phyloP scores from a whole-genome alignment of 2,329 filamentous ascomycete species.

The Sporothrix phasma region DNA sequence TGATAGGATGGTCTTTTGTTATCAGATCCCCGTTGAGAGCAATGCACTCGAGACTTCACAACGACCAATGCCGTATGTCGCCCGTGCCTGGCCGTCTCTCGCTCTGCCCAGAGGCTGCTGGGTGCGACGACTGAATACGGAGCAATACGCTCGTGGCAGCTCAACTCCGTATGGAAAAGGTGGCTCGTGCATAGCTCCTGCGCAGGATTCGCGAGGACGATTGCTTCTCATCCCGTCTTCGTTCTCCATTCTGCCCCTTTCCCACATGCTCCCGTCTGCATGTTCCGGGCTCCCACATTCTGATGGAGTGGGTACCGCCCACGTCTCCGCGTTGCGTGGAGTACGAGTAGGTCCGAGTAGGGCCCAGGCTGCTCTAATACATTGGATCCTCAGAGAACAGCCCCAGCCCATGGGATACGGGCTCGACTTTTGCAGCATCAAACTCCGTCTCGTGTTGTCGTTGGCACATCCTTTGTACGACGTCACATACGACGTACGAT shows the following conservation, averaged over 20 bases:
- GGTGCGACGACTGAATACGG: no score
- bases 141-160: background rate
- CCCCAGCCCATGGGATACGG: background rate
- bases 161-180: background rate
- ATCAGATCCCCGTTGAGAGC: no score
- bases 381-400: background rate
- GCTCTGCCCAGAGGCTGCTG: no score
- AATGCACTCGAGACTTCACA: no score
- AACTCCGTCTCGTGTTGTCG: background rate
- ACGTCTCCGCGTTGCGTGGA: background rate
- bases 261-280: background rate
- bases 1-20: background rate
- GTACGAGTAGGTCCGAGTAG: no score
- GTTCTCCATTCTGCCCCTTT: background rate
- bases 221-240: background rate
- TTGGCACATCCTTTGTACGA: no score
- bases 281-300: conserved; percentile 4
- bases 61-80: no score
- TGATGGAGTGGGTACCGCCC: background rate
- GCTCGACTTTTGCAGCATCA: background rate
- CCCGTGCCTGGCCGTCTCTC: no score
- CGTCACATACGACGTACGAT: no score
- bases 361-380: no score
- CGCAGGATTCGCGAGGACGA: background rate
- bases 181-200: no score